Conservation (phyloP, 2,329 filamentous ascomycete species). For the Xylariomycetidae sp. region DNA sequence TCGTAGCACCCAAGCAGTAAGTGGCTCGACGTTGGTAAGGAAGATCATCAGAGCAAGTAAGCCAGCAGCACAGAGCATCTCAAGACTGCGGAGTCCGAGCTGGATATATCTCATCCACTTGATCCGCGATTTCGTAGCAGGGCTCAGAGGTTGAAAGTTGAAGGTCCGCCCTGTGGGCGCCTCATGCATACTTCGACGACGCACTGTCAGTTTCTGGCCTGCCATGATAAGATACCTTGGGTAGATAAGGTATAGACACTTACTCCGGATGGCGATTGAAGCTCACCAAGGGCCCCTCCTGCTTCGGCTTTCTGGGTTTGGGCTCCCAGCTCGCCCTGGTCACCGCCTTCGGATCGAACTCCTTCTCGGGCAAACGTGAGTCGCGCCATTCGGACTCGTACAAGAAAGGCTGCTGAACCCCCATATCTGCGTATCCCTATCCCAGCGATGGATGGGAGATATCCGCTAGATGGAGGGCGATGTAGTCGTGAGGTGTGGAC, state of each 20-base stretch:
- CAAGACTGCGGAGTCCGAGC: conserved; percentile 58
- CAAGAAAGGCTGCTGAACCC: conserved; percentile 23
- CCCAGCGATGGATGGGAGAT: conserved; percentile 14
- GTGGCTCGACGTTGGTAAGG: conserved; percentile 58
- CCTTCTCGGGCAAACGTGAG: conserved; percentile 20
- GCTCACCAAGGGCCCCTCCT: conserved; percentile 68
- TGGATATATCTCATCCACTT: conserved; percentile 64
- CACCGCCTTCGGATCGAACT: conserved; percentile 71
- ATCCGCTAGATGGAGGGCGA: conserved; percentile 10
- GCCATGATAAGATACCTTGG: neutral
- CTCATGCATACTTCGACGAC: conserved; percentile 46
- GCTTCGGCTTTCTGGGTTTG: conserved; percentile 56
- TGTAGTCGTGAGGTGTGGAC: conserved; percentile 4
- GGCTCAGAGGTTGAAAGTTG: conserved; percentile 60
- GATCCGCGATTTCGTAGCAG: conserved; percentile 63
- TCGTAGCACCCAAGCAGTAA: conserved; percentile 69
- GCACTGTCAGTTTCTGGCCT: conserved; percentile 5
- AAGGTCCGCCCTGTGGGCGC: conserved; percentile 57
- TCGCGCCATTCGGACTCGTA: conserved; percentile 23
- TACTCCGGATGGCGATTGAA: conserved; percentile 88
- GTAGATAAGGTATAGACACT: conserved; percentile 24
- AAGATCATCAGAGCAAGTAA: conserved; percentile 72
- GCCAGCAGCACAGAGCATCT: conserved; percentile 64
- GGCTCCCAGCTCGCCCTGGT: conserved; percentile 72
- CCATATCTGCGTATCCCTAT: conserved; percentile 19